Conservation (phyloP, 2,329 filamentous ascomycete genomes). For the Ceratocystis harringtonii region DNA sequence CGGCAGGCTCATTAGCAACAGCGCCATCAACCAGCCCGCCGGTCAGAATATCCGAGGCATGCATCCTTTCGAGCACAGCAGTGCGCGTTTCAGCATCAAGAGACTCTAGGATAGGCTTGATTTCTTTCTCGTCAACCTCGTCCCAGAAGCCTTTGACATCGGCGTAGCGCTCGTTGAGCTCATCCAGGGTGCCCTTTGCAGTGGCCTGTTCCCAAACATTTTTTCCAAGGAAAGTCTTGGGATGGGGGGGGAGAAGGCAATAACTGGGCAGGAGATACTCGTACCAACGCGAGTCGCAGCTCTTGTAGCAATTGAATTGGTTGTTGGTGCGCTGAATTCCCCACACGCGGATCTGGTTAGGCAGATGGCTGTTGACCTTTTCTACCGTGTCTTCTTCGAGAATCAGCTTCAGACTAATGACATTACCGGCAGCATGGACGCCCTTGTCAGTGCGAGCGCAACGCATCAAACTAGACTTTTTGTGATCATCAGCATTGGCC, state of each 20-base stretch:
- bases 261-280: slow-evolving; percentile 94
- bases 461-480: slow-evolving; percentile 85
- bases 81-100: slow-evolving; percentile 49
- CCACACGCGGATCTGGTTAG: slow-evolving; percentile 87
- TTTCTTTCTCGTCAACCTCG: slow-evolving; percentile 62
- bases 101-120: slow-evolving; percentile 52
- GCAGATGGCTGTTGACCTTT: slow-evolving; percentile 78
- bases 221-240: slow-evolving; percentile 69
- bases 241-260: slow-evolving; percentile 82
- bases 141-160: slow-evolving; percentile 75
- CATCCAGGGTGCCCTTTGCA: slow-evolving; percentile 55
- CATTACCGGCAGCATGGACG: slow-evolving; percentile 88
- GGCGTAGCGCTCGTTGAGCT: slow-evolving; percentile 51
- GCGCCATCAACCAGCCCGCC: slow-evolving; percentile 14
- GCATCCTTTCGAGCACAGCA: slow-evolving; percentile 47
- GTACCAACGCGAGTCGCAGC: slow-evolving; percentile 91
- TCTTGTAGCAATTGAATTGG: slow-evolving; percentile 85
- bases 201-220: slow-evolving; percentile 66
- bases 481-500: slow-evolving; percentile 89
- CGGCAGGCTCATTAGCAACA: slow-evolving; percentile 20
- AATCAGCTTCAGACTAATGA: slow-evolving; percentile 90
- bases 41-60: slow-evolving; percentile 23
- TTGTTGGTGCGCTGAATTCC: slow-evolving; percentile 81
- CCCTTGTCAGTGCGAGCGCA: slow-evolving; percentile 96
- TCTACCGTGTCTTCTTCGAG: slow-evolving; percentile 78